Conservation (phyloP, 768 basidiomycete genomes). For the Lactarius quietus region DNA sequence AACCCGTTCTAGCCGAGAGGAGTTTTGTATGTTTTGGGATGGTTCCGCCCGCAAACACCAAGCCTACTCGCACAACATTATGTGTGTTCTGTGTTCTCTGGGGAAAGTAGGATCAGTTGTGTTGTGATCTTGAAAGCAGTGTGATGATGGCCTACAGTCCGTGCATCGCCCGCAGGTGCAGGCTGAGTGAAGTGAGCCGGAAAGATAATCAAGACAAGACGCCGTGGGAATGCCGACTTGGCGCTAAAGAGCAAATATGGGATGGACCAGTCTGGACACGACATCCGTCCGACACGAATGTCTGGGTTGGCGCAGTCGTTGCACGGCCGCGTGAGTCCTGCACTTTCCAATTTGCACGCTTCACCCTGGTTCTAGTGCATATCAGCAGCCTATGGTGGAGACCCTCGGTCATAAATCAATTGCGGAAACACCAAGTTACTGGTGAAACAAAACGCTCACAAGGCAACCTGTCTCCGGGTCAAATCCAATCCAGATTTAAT, state of each 20-base stretch:
- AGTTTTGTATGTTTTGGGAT: neutral
- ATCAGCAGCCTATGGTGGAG: neutral
- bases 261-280: neutral
- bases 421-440: constrained; percentile 5
- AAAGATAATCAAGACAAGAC: neutral
- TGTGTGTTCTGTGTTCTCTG: neutral
- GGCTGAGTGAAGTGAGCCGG: neutral
- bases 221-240: neutral
- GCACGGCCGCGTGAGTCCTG: neutral
- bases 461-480: constrained; percentile 1
- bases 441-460: constrained; percentile 21
- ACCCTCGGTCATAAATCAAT: neutral
- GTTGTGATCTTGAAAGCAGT: neutral
- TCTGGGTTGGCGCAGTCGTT: neutral
- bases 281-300: neutral
- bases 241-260: neutral
- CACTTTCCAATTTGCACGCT: neutral
- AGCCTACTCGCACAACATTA: neutral
- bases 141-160: too few relatives aligned
- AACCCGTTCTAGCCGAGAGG: neutral
- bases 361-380: neutral
- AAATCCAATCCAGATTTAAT: constrained; percentile 3
- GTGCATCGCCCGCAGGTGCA: too few relatives aligned
- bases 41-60: neutral
- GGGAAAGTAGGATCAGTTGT: neutral